Conservation (phyloP, 495 filamentous ascomycete species). For the Staphylotrichum longicolle region DNA sequence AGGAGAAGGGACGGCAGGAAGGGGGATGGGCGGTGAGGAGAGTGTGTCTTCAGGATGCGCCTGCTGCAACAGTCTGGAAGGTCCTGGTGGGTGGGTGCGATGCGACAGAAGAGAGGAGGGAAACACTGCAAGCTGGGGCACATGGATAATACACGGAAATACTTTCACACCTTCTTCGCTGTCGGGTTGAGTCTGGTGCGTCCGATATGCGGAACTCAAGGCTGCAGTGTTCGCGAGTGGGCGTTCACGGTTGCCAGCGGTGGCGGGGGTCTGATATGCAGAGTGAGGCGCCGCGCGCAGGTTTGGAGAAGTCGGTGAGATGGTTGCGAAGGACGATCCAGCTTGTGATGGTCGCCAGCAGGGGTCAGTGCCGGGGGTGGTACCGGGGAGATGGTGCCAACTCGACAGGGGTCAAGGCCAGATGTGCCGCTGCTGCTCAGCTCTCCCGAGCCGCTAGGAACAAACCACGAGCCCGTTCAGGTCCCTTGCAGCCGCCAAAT, state of each 20-base stretch:
- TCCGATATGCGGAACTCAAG: neutral
- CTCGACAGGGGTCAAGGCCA: neutral
- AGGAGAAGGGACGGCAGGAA: neutral
- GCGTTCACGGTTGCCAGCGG: too few relatives aligned
- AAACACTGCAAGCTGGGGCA: neutral
- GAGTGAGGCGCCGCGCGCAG: constrained; percentile 26
- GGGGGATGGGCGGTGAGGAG: neutral
- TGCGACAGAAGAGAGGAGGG: neutral
- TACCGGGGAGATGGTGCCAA: constrained; percentile 2
- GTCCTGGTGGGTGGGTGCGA: neutral
- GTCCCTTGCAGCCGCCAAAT: too few relatives aligned
- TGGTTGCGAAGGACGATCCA: neutral
- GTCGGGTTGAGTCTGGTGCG: too few relatives aligned
- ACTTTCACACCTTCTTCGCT: too few relatives aligned
- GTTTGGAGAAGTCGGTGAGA: constrained; percentile 32
- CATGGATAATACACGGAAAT: too few relatives aligned
- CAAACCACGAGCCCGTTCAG: too few relatives aligned
- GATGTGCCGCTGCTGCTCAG: too few relatives aligned
- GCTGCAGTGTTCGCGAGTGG: constrained; percentile 14
- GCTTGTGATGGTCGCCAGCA: neutral
- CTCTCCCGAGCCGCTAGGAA: too few relatives aligned
- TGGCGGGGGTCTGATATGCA: constrained; percentile 15
- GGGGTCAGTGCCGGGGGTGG: neutral
- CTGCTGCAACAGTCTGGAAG: too few relatives aligned
- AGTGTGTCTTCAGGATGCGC: neutral